Conservation (phyloP, 345 rosid genomes). For the Eucalyptus curtisii region DNA sequence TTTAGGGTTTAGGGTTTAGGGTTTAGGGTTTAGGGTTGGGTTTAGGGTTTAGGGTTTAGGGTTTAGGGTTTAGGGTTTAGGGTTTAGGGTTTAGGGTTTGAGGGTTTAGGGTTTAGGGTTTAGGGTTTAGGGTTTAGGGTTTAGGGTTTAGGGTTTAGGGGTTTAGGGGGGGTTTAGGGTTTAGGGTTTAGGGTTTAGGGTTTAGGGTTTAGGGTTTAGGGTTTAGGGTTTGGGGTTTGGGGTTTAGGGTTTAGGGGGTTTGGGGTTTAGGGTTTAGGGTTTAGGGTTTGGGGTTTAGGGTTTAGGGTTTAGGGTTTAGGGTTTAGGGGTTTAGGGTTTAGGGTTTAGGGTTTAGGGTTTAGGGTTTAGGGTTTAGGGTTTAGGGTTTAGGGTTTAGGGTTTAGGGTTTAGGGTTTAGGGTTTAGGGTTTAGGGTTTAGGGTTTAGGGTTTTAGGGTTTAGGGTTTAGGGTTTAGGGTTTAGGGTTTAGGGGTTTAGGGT, state of each 20-base stretch:
- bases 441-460: not conserved
- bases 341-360: not conserved
- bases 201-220: not conserved
- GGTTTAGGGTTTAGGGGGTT: not conserved
- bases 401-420: not conserved
- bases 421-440: not conserved
- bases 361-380: not conserved
- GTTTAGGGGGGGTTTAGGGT: not conserved
- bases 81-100: not conserved
- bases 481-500: not conserved
- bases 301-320: not conserved
- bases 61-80: not conserved
- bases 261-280: not conserved
- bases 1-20: not conserved
- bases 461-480: not conserved
- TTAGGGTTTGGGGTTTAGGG: not conserved
- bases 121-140: not conserved
- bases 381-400: not conserved
- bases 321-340: not conserved
- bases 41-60: not conserved
- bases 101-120: not conserved
- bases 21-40: not conserved
- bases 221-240: not conserved
- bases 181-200: not conserved
- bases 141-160: not conserved